These are phyloP conservation scores for Petunia axillaris DNA, from an alignment of 257 asterid genomes.

Conservation along the genomic window DNA sequence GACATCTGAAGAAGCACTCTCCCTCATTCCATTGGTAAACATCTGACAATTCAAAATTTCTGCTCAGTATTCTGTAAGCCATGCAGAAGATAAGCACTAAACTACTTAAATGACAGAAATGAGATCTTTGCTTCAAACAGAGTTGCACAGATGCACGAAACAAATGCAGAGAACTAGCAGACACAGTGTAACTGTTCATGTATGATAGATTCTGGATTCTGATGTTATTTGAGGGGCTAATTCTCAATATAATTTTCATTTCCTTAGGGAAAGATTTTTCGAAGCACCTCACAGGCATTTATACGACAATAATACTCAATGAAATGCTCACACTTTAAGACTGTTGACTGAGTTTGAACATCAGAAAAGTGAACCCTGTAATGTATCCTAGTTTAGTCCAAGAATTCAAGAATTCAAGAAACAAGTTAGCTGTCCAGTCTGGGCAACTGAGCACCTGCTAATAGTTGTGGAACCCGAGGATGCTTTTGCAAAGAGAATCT, in stretches of 20 bases:
- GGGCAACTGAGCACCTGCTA: neutral
- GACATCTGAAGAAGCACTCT: slow-evolving; percentile 67
- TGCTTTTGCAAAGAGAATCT: neutral
- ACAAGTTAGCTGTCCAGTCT: neutral
- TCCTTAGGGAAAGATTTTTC: neutral
- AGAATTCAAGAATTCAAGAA: slow-evolving; percentile 12
- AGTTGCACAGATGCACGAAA: neutral
- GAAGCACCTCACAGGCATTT: neutral
- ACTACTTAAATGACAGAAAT: neutral
- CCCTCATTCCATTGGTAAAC: slow-evolving; percentile 99
- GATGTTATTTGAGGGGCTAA: neutral
- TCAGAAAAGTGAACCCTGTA: slow-evolving; percentile 4
- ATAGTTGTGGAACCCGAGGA: neutral
- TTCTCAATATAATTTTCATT: neutral
- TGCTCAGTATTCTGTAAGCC: slow-evolving; percentile 12
- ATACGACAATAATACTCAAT: neutral
- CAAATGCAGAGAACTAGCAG: neutral
- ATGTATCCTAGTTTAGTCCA: slow-evolving; percentile 6
- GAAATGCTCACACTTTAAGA: neutral
- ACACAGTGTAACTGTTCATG: neutral
- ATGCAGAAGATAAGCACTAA: slow-evolving; percentile 12
- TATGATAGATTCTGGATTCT: neutral
- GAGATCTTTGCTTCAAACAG: slow-evolving; percentile 2
- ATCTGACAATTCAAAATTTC: slow-evolving; percentile 54
- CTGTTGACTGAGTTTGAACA: neutral